Evolutionary conservation across 2,329 filamentous ascomycete species (phyloP), one percentile per base, ranked within the genome.

Genomic region (Fusarium hainanense): DNA sequence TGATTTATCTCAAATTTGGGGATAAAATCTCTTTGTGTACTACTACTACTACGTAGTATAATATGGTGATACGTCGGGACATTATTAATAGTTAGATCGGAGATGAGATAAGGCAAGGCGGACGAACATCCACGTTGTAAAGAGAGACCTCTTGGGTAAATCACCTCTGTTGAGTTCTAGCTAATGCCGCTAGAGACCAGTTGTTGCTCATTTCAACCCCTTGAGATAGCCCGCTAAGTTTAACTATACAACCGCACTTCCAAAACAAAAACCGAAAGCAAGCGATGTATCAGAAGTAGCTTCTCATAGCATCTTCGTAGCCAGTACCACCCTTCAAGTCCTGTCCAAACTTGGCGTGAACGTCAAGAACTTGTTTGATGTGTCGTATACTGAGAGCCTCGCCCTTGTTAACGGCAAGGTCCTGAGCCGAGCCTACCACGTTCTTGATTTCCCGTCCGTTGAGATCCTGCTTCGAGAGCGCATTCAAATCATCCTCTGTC

Each of bases 271-370:
- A 47, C 21, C 16, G 32, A 30, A 14, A 42, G 43, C 28, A 18
- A 27, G 23, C 30, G 18, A 48, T 27, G 23, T 28, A 27, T 57
- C 79, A 90, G 60, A 87, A 90, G 73, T 96, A 96, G 75, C 90
- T 92, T 70, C 91, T 86, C 93, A 96, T 95, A 0, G 92, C 93
- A 77, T 96, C 93, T 70, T 92, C 83, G 73, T 93, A 97, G 1
- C 93, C 93, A 1, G 87, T 85, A 0, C 93, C 93, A 7, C 93
- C 94, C 77, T 91, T 93, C 52, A 97, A 83, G 77, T 97, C 93
- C 30, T 90, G 87, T 69, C 95, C 92, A 78, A 97, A 97, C 37
- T 89, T 91, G 78, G 93, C 90, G 25, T 92, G 90, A 4, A 97
- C 93, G 44, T 94, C 92, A n/a, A 97, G 85, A 14, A 97, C 93